These are phyloP conservation scores for Claviceps monticola DNA, from an alignment of 2,329 filamentous ascomycete genomes.

Conservation along the genomic window DNA sequence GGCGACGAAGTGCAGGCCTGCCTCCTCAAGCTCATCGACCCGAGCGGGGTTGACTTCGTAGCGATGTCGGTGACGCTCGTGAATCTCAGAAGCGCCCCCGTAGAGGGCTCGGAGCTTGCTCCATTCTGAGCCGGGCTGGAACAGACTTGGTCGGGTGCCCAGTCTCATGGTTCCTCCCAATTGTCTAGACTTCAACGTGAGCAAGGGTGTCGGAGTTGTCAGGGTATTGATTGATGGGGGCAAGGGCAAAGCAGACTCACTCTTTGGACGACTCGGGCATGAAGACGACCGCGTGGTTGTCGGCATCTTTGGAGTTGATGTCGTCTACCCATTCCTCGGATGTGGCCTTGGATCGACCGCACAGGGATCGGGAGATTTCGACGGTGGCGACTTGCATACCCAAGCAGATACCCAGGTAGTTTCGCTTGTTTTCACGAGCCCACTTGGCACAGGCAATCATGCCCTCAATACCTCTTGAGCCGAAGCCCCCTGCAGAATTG, in stretches of 20 bases:
- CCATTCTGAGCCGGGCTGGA: constrained; percentile 66
- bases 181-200: constrained; percentile 14
- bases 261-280: constrained; percentile 62
- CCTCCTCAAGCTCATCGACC: constrained; percentile 51
- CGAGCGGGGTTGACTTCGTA: constrained; percentile 83
- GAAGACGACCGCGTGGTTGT: constrained; percentile 64
- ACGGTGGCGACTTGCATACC: constrained; percentile 90
- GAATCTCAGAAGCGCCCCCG: constrained; percentile 38
- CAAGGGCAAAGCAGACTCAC: constrained; percentile 6
- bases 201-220: neutral
- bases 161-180: constrained; percentile 82
- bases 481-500: constrained; percentile 50
- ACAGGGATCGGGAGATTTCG: constrained; percentile 69
- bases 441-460: constrained; percentile 83
- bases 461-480: constrained; percentile 67
- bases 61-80: constrained; percentile 74
- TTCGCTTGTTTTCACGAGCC: constrained; percentile 68
- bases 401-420: constrained; percentile 81
- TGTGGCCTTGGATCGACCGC: constrained; percentile 42
- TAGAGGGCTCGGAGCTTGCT: constrained; percentile 65
- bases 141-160: constrained; percentile 58
- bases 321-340: constrained; percentile 38
- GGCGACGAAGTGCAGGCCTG: constrained; percentile 61
- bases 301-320: constrained; percentile 26
- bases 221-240: neutral